phyloP scores from a whole-genome alignment of 176 grass and related monocot species.

The Puccinellia tenuiflora region DNA sequence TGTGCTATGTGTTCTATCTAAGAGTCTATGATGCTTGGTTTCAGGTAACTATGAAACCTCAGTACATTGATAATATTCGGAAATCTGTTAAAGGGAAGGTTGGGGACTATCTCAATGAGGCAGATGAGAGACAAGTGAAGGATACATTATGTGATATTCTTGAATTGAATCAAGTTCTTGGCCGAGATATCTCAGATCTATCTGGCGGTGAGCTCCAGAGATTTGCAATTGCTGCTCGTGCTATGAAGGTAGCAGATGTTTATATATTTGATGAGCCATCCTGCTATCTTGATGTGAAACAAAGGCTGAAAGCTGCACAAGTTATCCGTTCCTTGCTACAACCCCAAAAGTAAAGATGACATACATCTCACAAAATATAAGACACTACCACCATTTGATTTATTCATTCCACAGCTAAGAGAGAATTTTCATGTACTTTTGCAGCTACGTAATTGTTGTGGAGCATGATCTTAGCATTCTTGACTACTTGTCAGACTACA shows the following conservation, averaged over 20 bases:
- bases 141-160: constrained; percentile 43
- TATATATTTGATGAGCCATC: constrained; percentile 94
- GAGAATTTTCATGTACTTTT: neutral
- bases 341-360: constrained; percentile 47
- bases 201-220: constrained; percentile 86
- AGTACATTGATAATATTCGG: constrained; percentile 68
- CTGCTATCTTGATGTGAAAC: constrained; percentile 89
- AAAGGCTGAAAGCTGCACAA: constrained; percentile 85
- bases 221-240: constrained; percentile 79
- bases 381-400: neutral
- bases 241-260: constrained; percentile 71
- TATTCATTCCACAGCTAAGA: neutral
- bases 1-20: neutral
- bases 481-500: constrained; percentile 77
- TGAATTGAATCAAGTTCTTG: constrained; percentile 63
- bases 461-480: constrained; percentile 68
- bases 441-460: constrained; percentile 78
- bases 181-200: constrained; percentile 60
- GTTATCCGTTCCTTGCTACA: constrained; percentile 67
- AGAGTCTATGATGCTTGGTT: neutral
- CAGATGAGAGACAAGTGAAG: constrained; percentile 54
- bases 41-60: constrained; percentile 72
- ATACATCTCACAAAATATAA: constrained; percentile 17
- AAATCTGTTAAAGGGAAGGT: constrained; percentile 73
- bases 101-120: constrained; percentile 45